These are phyloP conservation scores for Tetradesmus obliquus DNA, from an alignment of 139 green algal species.

Conservation along the genomic window DNA sequence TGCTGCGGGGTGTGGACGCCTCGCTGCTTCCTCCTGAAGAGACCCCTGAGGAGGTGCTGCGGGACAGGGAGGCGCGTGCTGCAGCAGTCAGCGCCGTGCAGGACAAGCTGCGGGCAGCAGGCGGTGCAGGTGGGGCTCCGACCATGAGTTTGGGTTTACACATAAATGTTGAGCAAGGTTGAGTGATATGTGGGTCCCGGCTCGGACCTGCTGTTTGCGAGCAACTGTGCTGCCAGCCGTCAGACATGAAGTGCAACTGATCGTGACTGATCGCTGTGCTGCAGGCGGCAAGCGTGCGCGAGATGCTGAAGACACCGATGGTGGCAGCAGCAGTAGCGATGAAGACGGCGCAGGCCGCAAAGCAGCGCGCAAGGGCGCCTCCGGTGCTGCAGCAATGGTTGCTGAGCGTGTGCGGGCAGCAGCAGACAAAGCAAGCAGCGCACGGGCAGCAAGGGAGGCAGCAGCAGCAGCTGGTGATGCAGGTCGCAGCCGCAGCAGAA, in stretches of 20 bases:
- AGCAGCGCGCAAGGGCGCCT: background rate
- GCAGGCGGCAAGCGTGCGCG: background rate
- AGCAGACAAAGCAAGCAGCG: conserved; percentile 23
- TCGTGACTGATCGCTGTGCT: too few relatives aligned
- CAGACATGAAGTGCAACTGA: too few relatives aligned
- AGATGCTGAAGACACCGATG: background rate
- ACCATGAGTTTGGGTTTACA: too few relatives aligned
- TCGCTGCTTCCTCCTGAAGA: conserved; percentile 37
- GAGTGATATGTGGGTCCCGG: too few relatives aligned
- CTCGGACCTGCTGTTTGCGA: too few relatives aligned
- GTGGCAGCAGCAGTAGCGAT: conserved; percentile 12
- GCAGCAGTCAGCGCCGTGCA: conserved; percentile 17
- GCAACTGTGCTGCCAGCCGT: too few relatives aligned
- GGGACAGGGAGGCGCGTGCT: conserved; percentile 5
- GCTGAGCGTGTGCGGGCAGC: conserved; percentile 22
- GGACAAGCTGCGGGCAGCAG: conserved; percentile 2
- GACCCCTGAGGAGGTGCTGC: conserved; percentile 16
- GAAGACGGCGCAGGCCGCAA: background rate
- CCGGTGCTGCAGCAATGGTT: background rate
- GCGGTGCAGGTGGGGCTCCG: too few relatives aligned
- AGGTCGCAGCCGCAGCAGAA: conserved; percentile 31
- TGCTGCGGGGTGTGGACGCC: too few relatives aligned
- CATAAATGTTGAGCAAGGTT: too few relatives aligned
- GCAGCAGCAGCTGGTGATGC: conserved; percentile 29
- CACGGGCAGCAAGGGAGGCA: background rate